Evolutionary conservation across 2,329 filamentous ascomycete genomes (phyloP), one percentile per base, ranked within the genome.

Genomic region (Calonectria fujianensis): DNA sequence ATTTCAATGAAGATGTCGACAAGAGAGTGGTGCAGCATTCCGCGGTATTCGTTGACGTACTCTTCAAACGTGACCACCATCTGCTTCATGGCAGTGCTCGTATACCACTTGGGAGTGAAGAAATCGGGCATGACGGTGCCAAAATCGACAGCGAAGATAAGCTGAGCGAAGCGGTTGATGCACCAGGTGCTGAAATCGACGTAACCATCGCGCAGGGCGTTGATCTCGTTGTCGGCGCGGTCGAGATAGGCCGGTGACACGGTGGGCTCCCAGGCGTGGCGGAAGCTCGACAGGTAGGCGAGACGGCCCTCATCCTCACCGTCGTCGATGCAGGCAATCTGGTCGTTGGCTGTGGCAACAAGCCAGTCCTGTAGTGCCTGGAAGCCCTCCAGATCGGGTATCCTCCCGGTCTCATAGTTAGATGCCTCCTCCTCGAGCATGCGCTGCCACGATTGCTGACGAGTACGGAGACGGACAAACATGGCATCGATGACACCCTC

Each of bases 291-390:
- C 65, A 98, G 90, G 86, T 98, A 98, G 37, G 94, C 95, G 32
- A 94, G 88, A 39, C 94, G 92, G 74, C 91, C 92, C 69, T 93
- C 92, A 69, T 95, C 94, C 75, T 95, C 94, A 78, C 94, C 94
- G 82, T 98, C 97, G 84, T 98, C 97, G 82, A 99, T 98, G 85
- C 96, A 98, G 72, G 96, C 96, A 83, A 99, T 98, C 85, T 99
- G 97, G 86, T 99, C 97, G 86, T 99, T 99, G 79, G 97, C 97
- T 72, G 97, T 95, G 59, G 97, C 96, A 69, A 99, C 93, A 71
- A 99, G 93, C 96, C 96, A 99, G 86, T 99, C 97, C 83, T 98
- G 95, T 35, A 98, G 88, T 4, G 94, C 92, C 83, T 98, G 95
- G 81, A 94, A 93, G 20, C 92, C 90, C 69, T 94, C 91, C 11